A percentile compares a stretch with the other conserved stretches of the same genome.
Evolutionary conservation across 257 asterid genomes (phyloP).

Genomic region (Solanum etuberosum): DNA sequence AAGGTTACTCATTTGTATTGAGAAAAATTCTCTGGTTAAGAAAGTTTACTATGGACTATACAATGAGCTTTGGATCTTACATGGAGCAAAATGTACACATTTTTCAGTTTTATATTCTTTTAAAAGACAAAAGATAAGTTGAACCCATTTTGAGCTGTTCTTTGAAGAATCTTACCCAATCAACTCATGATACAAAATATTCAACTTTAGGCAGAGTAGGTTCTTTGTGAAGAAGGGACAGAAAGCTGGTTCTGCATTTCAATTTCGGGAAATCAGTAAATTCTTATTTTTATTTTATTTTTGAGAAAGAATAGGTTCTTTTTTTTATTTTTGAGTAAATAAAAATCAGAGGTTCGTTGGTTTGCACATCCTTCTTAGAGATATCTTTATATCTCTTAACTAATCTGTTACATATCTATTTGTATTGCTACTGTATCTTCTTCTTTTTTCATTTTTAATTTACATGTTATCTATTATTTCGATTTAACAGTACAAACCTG

Average conservation of each 20-base stretch:
- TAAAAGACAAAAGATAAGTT: background rate
- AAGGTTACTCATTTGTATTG: background rate
- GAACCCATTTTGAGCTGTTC: background rate
- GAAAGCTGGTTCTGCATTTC: background rate
- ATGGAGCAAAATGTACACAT: background rate
- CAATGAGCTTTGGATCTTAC: background rate
- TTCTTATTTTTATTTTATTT: background rate
- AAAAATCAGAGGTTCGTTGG: background rate
- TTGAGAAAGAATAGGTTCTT: background rate
- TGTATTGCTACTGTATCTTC: background rate
- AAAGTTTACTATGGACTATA: background rate
- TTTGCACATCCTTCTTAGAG: background rate
- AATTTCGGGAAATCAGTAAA: background rate
- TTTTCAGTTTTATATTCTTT: background rate
- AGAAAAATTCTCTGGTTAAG: background rate
- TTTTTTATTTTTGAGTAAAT: background rate
- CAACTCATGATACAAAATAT: background rate
- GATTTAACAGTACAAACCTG: constrained; percentile 47
- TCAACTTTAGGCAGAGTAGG: background rate
- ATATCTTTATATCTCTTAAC: background rate
- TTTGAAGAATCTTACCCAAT: background rate
- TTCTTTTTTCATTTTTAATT: background rate
- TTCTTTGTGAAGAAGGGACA: background rate
- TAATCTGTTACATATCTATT: background rate
- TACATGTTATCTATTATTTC: background rate